Base-by-base conservation (phyloP, 2,329 filamentous ascomycete genomes). In the Apiospora marii region DNA sequence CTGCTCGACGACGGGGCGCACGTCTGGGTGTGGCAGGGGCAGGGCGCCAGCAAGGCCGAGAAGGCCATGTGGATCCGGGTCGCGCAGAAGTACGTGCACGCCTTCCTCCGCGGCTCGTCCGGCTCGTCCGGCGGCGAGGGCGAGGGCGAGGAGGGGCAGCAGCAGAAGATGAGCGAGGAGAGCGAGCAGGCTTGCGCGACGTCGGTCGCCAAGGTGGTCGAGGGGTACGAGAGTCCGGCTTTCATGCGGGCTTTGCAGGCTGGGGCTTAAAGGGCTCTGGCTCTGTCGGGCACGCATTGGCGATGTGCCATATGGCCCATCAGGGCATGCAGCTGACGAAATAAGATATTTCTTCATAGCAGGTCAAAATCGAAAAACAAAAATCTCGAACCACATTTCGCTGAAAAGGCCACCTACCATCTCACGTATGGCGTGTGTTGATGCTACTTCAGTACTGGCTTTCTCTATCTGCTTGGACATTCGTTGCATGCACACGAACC, bases 21-120 rank as follows among this genome's bases (percentile, higher is more conserved):
- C 10, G 83, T 93, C 46, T 93, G 91, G 90, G 89, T 93, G 1
- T 93, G 91, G 91, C 86, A 92, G 77, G 91, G 91, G 0, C 80
- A 82, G 2, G 83, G 84, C 0, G 90, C 91, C 12, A 92, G 90
- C 79, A 81, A 81, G 46, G 81, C 80, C 1, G 91, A 93, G 81
- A 91, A 86, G 79, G 85, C 87, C 6, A 83, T 84, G 79, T 93
- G 91, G 91, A 80, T 91, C 67, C 85, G 84, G 72, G 85, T 90
- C 5, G 87, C 88, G n/a, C 87, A 91, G 81, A 82, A 83, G 6
- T 91, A 91, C 74, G 78, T 89, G 68, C 82, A 82, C 14, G 82
- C 83, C 70, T 79, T 88, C 69, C 81, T 83, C 73, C 78, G 76
- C 19, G 77, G 75, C 6, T 22, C 44, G 4, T 19, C 16, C 44